Evolutionary conservation across 257 asterid genomes (phyloP), one percentile per base, ranked within the genome.

Genomic region (Verbena officinalis): DNA sequence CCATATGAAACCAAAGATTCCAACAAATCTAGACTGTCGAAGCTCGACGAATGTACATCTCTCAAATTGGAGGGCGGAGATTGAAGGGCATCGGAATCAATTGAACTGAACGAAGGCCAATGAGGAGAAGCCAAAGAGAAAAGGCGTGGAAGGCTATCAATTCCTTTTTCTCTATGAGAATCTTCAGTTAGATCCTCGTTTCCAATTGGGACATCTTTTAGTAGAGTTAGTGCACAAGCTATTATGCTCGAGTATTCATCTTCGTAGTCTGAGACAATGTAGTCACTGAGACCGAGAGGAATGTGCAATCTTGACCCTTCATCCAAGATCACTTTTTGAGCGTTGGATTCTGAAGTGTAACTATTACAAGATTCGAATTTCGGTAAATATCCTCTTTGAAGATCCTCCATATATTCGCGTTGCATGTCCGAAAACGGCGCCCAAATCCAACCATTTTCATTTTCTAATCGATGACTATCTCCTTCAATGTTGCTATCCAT

Each of bases 181-280:
- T 78, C 82, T 55, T 72, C 86, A 11, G 66, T 67, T 42, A 51
- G 73, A 69, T 79, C 84, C 55, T 79, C 82, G 0, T 59, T 52
- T 17, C 17, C 60, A 36, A 52, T 16, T 7, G 73, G 59, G 36
- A 63, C 68, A 62, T 93, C 93, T 75, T 84, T 85, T 73, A 85
- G 36, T 51, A 85, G 72, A 50, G 95, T 80, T 54, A 93, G 78
- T 60, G 96, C 92, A 81, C 97, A 93, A 56, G 98, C 96, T 69
- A 93, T 87, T 36, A 93, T 85, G 88, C 98, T 93, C 7, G 98
- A 90, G 60, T 82, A 79, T 73, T 93, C 98, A 72, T 87, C 95
- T 75, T 93, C 98, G 62, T 85, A 90, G 66, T 84, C 97, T 1
- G 96, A 81, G 30, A 93, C 86, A 36, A 93, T 81, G 55, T 78